Base-by-base conservation (phyloP, 2,329 filamentous ascomycete genomes). In the Pseudocercospora cruenta region DNA sequence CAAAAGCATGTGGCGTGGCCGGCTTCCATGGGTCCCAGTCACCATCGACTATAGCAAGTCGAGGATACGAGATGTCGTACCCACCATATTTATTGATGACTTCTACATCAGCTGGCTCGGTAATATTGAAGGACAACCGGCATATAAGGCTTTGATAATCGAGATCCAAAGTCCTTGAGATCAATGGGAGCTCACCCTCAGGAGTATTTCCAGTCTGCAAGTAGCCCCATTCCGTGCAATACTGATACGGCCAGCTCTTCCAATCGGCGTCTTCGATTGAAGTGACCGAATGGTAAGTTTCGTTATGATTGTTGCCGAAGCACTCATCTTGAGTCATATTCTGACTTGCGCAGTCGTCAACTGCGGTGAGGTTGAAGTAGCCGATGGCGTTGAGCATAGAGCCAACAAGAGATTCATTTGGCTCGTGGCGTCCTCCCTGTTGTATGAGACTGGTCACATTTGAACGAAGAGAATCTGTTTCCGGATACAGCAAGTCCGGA, bases 11-110 rank as follows among this genome's bases (percentile, higher is more conserved):
- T 0, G 90, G 87, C 0, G 89, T 91, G 0, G 90, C 91, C 0
- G 88, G 87, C 19, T 90, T 86, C 93, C 93, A 96, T 0, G 92
- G 92, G 74, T 96, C 93, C 63, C 87, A 86, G 68, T 91, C 86
- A 28, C 92, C 92, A 68, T 93, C 92, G 45, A 96, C 82, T 57
- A 91, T 85, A 2, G 93, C 93, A 0, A 96, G 85, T 1, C 92
- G 89, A 0, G 89, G 86, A 75, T 92, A 93, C 54, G 86, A 85
- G 71, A 95, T 89, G 51, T 76, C 70, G 77, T 88, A 91, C 12
- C 88, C 91, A 49, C 93, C 93, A 69, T 91, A 90, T 74, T 90
- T 88, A 82, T 96, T 95, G 77, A 95, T 88, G 0, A 82, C 82
- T 1, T 87, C 83, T 0, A 90, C 80, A 60, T 93, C 82, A 0